Base-by-base conservation (phyloP, 164 flowering plant species). In the Taxillus chinensis region DNA sequence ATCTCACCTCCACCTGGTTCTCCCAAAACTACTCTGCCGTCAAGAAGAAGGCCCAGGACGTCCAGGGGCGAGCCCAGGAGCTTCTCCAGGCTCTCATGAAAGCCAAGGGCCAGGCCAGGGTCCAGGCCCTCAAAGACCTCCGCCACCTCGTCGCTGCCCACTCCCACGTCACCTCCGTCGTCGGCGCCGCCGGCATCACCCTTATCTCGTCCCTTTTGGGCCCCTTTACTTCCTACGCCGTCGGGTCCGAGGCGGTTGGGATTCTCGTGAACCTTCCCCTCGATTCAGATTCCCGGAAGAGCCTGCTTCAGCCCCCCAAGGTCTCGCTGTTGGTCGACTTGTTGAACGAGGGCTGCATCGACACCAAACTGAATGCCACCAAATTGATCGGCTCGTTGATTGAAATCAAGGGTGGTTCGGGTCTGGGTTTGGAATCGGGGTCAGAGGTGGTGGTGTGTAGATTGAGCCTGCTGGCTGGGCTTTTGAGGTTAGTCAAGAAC, bases 1-100 rank as follows among this genome's bases (percentile, higher is more conserved):
- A 75, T 45, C 68, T 89, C 39, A 86, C 80, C 67, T 78, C 78
- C 56, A 76, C 68, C 41, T 89, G 96, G 96, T 86, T 78, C 57
- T 74, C 77, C 8, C 92, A 84, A 63, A 83, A 70, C 80, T 86
- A 86, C 62, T 63, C 74, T 80, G 72, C 69, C 11, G 79, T 82
- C 86, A 86, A 83, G 86, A 88, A 88, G 80, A 75, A 82, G 64
- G 80, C 88, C 3, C 90, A 86, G 62, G 92, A 88, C 75, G 92
- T 86, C 2, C 92, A 88, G 57, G 92, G 92, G 3, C 75, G 96
- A 71, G 86, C 75, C 0, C 70, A 68, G 5, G 96, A 91, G 86
- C 75, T 89, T 48, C 51, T 91, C 27, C 84, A 78, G 39, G 76
- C 77, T 4, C 73, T 91, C n/a, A 85, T 82, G 83, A 84, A 77